Evolutionary conservation across 495 filamentous ascomycete species (phyloP), one percentile per base, ranked within the genome.

Genomic region (Aspergillus nanangensis): DNA sequence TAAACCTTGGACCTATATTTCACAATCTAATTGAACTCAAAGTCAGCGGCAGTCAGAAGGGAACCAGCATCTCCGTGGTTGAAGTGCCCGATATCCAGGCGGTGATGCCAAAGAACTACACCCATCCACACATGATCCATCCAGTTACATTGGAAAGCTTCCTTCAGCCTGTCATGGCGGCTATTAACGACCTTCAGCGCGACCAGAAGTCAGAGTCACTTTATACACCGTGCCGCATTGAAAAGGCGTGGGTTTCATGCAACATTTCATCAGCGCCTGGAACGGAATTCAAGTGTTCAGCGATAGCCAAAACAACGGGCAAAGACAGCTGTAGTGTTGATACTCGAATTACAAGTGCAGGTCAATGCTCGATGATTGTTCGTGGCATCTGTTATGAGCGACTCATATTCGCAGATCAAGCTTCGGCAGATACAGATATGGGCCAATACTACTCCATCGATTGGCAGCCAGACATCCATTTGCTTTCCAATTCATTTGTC

Each of bases 371-470:
- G 33, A 36, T 8, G n/a, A n/a, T n/a, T n/a, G n/a, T n/a, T n/a
- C n/a, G 14, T 14, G n/a, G n/a, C 1, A 34, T 34, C 5, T 34
- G n/a, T 34, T 17, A 13, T n/a, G 9, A 17, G 4, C n/a, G 9
- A 1, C 33, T 9, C n/a, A 8, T 36, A 9, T 36, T 17, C 33
- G n/a, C 33, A 0, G 8, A 5, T 14, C 27, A 41, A 15, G 22
- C 14, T 17, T 77, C 51, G 45, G 77, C 74, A 0, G 73, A 76
- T 46, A 64, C n/a, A n/a, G n/a, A n/a, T 29, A 5, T 29, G 11
- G 7, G 7, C 25, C 7, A 29, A 11, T 29, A 7, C 11, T 29
- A 29, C 11, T 29, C 25, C 25, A 11, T 29, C 25, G 25, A 29
- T 5, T 29, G 25, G 25, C 5, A 29, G 11, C 25, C 25, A 7